Evolutionary conservation across 2,329 filamentous ascomycete genomes (phyloP), one percentile per base, ranked within the genome.

Genomic region (Aspergillus fischeri): DNA sequence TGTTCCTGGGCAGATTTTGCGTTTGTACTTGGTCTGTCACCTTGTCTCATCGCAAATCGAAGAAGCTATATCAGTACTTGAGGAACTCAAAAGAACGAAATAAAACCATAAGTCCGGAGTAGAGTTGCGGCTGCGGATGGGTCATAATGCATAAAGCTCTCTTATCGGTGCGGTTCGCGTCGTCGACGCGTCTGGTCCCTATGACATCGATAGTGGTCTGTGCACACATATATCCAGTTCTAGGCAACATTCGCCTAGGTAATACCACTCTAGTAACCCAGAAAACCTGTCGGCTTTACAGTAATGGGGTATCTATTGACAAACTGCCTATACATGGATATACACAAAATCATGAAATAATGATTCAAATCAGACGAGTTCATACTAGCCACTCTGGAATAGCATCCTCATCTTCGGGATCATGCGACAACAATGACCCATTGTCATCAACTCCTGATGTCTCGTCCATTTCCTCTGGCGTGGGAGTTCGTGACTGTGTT

Each of bases 351-450:
- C 41, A 44, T 20, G 41, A 21, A 47, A 2, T 24, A 24, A 38
- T 1, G 7, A 42, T 10, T 4, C 32, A 28, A 50, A 50, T 28
- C 29, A 2, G 29, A 56, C 61, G 70, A 63, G 73, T 70, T 53
- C 65, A 76, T 61, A 80, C 70, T 50, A 87, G 68, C 85, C 85
- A 87, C 47, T 87, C 84, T 3, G 85, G 85, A 60, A 87, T 84
- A 2, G 83, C 83, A 67, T 87, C 84, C 51, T 86, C 83, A 63
- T 87, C 85, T 32, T 87, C 85, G 0, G 85, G 84, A 63, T 87
- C 85, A 63, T 87, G 81, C 1, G 84, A 83, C 7, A 83, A 70
- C 49, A 86, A 66, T 4, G 82, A 85, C 0, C 77, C 79, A 44
- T 73, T 69, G 41, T 83, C 80, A 20, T 76, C 70, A 47, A 65